Evolutionary conservation across 2,329 filamentous ascomycete genomes (phyloP), one percentile per base, ranked within the genome.

Genomic region (Allantophomopsis cytisporea): DNA sequence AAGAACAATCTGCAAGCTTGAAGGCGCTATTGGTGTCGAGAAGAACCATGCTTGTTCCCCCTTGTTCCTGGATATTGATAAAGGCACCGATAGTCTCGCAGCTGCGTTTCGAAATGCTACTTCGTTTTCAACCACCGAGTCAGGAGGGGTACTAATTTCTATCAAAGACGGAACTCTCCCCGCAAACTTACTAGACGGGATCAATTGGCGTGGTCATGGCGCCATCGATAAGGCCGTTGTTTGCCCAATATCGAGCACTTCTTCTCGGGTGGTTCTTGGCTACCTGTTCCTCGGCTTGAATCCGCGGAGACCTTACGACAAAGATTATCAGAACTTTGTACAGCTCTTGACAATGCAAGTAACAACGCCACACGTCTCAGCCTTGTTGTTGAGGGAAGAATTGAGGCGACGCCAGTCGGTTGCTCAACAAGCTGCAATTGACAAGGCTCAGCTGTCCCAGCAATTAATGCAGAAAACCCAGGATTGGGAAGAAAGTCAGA

Each of bases 271-370:
- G 4, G 73, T 74, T 1, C 67, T 83, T 42, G 82, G 79, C 0
- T 73, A 85, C 44, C 59, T 87, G 4, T 66, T 85, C 12, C 63
- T 86, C 33, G 80, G 78, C 1, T 63, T 85, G 8, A 85, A 86
- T 49, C 79, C 81, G 5, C 64, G 80, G 34, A 64, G 79, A 33
- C 80, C 80, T 0, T 85, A 82, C 45, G 81, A 86, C 49, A 76
- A 80, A 43, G 79, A 83, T 45, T 86, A 85, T 50, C 70, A 68
- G 33, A 67, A 81, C 7, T 85, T 81, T 48, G 66, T 84, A 14
- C 73, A 64, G 12, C 54, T 71, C 4, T 51, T 72, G 28, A 62
- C 57, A 32, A 64, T 69, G 44, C 83, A 65, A 52, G 59, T 84
- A 6, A 76, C 73, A 1, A 82, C 76, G 2, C 80, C 77, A 0